Evolutionary conservation across 257 asterid genomes (phyloP), one percentile per base, ranked within the genome.

Genomic region (Solanum lycopersicoides): DNA sequence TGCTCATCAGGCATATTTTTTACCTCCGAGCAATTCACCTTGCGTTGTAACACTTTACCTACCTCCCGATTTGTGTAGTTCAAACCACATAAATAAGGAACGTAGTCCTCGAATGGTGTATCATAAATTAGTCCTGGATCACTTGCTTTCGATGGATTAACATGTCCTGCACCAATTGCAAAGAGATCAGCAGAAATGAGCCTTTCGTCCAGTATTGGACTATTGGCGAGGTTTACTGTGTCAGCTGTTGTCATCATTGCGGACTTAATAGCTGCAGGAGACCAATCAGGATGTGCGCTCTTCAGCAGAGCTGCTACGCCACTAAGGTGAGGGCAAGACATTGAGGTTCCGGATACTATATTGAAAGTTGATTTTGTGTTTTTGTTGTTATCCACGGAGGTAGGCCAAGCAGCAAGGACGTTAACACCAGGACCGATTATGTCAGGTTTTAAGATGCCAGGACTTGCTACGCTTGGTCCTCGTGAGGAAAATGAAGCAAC

Each of bases 371-470:
- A 50, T 35, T 84, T 83, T 9, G 92, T 60, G 77, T 87, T 76
- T 7, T 90, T 84, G 3, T 47, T 82, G 68, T 91, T 82, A 18
- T 89, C 92, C 9, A 91, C 80, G 2, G 92, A 89, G 35, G 44
- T 4, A 9, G 91, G 93, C 92, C 94, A 94, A 12, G 95, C 94
- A 2, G 94, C 95, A 3, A 93, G 86, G 71, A 94, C 86, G 73
- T 91, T 93, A 63, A 87, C 91, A 1, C 97, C 96, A 0, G 96
- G 98, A 66, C 95, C 95, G 21, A 91, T 47, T 9, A 95, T 91
- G 32, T 95, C 97, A 2, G 96, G 98, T 59, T 95, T 95, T 20
- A 95, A 71, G 59, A 95, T 93, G 1, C 97, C 96, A 0, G 84
- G 95, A 66, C 93, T 92, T 5, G 37, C 63, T 2, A 0, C 0